Base-by-base conservation (phyloP, 345 rosid species). In the Balakata baccata region DNA sequence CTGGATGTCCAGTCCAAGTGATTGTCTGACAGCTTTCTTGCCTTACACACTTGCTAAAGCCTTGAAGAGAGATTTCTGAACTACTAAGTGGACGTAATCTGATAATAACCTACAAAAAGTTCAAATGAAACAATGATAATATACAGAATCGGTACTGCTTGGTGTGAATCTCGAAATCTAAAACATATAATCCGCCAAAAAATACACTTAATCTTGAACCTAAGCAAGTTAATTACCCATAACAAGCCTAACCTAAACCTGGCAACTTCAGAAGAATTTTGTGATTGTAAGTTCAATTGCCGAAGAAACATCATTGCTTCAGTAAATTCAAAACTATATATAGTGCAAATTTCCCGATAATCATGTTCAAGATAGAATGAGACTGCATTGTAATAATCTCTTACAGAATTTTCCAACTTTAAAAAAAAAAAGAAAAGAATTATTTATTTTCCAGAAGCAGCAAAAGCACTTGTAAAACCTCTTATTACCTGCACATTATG, bases 1-100 rank as follows among this genome's bases (percentile, higher is more conserved):
- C 98, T 0, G 98, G 99, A 84, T 84, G 94, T 71, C 94, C 98
- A 5, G 78, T 85, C 99, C 99, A 96, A 78, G 96, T 88, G 17
- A 96, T 74, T 17, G 90, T 83, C 77, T 96, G 99, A 20, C 88
- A 75, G 69, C 89, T 96, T 58, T 96, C 99, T 82, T 90, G 97
- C 84, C 86, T 88, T 17, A 93, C 86, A 70, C 99, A 96, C 77
- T 86, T 93, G 72, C 73, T 77, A 58, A 81, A 60, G 34, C 99
- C 97, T 87, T 96, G 98, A 23, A 79, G 47, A 2, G 98, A 96
- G 22, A 96, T 83, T 81, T 96, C 99, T 9, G 93, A 84, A 70
- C 87, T 81, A 69, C 88, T 96, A 2, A 96, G 86, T 8, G 99
- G 99, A 52, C 99, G 89, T 5, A 94, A 70, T 82, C 98, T 89